Percentiles rank a stretch among this genome's conserved stretches.
Evolutionary conservation across 805 yeast genomes (phyloP).

Genomic region (Pichia insulana): DNA sequence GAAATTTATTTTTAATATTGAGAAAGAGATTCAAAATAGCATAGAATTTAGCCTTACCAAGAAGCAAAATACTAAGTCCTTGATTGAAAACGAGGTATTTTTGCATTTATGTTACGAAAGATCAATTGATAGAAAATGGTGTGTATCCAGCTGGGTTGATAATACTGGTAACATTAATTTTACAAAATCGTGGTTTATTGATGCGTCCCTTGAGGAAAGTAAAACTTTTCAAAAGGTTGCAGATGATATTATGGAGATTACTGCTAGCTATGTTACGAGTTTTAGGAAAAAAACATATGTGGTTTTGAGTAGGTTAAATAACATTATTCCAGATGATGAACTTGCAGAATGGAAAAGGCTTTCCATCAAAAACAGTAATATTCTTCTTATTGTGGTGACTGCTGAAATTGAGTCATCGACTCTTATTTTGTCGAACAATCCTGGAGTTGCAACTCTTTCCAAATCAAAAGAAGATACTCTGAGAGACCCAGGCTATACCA

Average conservation of each 20-base stretch:
- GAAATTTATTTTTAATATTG: slow-evolving; percentile 30
- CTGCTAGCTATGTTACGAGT: slow-evolving; percentile 34
- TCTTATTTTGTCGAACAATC: slow-evolving; percentile 22
- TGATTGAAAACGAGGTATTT: slow-evolving; percentile 60
- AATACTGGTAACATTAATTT: slow-evolving; percentile 55
- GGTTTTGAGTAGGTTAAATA: slow-evolving; percentile 61
- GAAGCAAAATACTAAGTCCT: slow-evolving; percentile 26
- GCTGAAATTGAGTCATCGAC: slow-evolving; percentile 52
- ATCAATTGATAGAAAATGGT: slow-evolving; percentile 75
- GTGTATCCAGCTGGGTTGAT: slow-evolving; percentile 84
- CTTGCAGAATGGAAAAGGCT: slow-evolving; percentile 69
- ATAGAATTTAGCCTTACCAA: slow-evolving; percentile 37
- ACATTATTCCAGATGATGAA: slow-evolving; percentile 76
- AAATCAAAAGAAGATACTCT: slow-evolving; percentile 13
- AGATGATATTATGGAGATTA: slow-evolving; percentile 58
- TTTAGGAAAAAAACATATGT: slow-evolving; percentile 48
- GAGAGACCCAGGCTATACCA: slow-evolving; percentile 19
- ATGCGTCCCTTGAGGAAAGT: slow-evolving; percentile 20
- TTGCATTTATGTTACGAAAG: slow-evolving; percentile 82
- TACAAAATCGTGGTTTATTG: slow-evolving; percentile 55
- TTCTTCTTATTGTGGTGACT: slow-evolving; percentile 61
- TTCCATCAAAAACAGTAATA: slow-evolving; percentile 44
- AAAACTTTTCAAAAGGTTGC: slow-evolving; percentile 46
- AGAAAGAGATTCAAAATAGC: slow-evolving; percentile 34
- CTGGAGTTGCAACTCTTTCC: slow-evolving; percentile 4